Evolutionary conservation across 768 basidiomycete genomes (phyloP).

Genomic region (Trametes cingulata): DNA sequence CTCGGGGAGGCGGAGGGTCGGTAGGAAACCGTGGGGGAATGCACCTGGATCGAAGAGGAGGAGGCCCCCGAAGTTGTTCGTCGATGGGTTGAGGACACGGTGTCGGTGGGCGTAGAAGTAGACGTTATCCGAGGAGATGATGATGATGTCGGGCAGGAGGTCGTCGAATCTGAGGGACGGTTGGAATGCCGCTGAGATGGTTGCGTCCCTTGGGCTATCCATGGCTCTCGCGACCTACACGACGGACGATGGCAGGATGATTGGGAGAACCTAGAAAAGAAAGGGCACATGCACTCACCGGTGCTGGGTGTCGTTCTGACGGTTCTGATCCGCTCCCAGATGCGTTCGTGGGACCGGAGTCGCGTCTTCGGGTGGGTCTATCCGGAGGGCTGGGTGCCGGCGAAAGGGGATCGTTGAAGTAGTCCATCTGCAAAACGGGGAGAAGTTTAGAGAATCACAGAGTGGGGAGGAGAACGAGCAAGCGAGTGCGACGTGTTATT

Average conservation of each 20-base stretch:
- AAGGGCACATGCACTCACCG: not conserved
- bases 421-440: constrained; percentile 2
- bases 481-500: constrained; percentile 2
- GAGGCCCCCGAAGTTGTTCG: constrained; percentile 29
- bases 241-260: not conserved
- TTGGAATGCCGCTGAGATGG: constrained; percentile 26
- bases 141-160: constrained; percentile 28
- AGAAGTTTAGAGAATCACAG: not conserved
- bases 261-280: not conserved
- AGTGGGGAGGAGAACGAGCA: not conserved
- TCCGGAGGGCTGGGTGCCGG: not conserved
- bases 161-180: constrained; percentile 21
- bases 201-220: constrained; percentile 9
- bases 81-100: constrained; percentile 26
- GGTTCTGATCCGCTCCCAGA: constrained; percentile 3
- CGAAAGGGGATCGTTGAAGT: not conserved
- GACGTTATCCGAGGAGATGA: constrained; percentile 33
- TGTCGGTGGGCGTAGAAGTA: constrained; percentile 35
- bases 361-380: not conserved
- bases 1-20: constrained; percentile 32
- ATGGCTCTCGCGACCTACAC: constrained; percentile 10
- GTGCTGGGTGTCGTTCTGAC: not conserved
- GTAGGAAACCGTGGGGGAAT: not conserved
- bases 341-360: not conserved
- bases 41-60: constrained; percentile 23